A percentile compares a stretch with the other conserved stretches of the same genome.
These are phyloP conservation scores for Monosporozyma servazzii DNA, from an alignment of 805 yeast genomes.

Conservation along the genomic window DNA sequence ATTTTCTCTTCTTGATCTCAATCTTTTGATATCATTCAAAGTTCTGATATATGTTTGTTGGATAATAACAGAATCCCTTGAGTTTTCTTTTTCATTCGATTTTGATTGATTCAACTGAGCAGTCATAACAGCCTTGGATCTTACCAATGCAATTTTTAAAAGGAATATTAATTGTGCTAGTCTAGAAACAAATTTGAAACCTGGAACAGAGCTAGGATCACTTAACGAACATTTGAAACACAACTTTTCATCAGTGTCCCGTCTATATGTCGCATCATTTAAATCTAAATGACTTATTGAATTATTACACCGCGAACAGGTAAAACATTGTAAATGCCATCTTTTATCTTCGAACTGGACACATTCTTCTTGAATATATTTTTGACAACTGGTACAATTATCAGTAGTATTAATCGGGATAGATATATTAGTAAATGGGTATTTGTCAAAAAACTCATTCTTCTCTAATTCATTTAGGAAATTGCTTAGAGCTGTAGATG, in stretches of 20 bases:
- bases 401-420: conserved; percentile 62
- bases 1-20: conserved; percentile 64
- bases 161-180: conserved; percentile 67
- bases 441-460: conserved; percentile 33
- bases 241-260: conserved; percentile 27
- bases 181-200: conserved; percentile 56
- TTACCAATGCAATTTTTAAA: conserved; percentile 71
- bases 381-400: conserved; percentile 59
- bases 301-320: conserved; percentile 51
- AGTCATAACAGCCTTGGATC: conserved; percentile 58
- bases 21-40: conserved; percentile 63
- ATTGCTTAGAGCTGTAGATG: conserved; percentile 52
- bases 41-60: conserved; percentile 58
- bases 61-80: conserved; percentile 18
- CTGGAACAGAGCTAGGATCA: conserved; percentile 41
- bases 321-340: conserved; percentile 77
- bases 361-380: conserved; percentile 82
- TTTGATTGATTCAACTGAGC: conserved; percentile 19
- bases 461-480: conserved; percentile 48
- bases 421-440: conserved; percentile 34
- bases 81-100: conserved; percentile 3
- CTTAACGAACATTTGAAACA: conserved; percentile 57
- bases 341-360: conserved; percentile 48
- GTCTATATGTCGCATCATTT: conserved; percentile 37
- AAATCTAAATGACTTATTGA: conserved; percentile 32